Percentiles rank a stretch among this genome's conserved stretches.
These are phyloP conservation scores for Talaromyces sp. DNA, from an alignment of 2,329 filamentous ascomycete species.

Conservation along the genomic window DNA sequence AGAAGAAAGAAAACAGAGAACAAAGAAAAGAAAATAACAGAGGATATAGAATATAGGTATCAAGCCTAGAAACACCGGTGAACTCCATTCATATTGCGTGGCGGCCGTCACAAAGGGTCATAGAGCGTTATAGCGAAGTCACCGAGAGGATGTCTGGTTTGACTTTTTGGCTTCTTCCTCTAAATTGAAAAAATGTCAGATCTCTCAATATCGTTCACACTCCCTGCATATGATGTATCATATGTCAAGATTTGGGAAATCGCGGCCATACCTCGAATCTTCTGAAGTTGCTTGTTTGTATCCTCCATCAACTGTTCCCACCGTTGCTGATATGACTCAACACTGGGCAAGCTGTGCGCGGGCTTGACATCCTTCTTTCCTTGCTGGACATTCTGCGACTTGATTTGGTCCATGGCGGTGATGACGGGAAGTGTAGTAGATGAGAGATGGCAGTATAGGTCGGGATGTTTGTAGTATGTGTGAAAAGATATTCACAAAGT, in stretches of 20 bases:
- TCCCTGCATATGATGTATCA: constrained; percentile 13
- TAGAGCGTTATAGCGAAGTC: background rate
- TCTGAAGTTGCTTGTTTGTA: constrained; percentile 18
- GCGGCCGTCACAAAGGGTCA: background rate
- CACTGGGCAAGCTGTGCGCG: background rate
- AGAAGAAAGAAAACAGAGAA: too few relatives aligned
- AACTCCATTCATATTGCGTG: constrained; percentile 1
- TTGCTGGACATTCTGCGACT: constrained; percentile 7
- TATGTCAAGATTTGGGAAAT: constrained; percentile 4
- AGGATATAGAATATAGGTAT: background rate
- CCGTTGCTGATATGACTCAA: constrained; percentile 19
- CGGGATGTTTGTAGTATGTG: background rate
- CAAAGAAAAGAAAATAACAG: background rate
- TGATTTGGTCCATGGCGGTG: constrained; percentile 5
- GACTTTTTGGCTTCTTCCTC: constrained; percentile 17
- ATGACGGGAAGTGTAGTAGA: background rate
- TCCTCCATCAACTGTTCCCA: constrained; percentile 23
- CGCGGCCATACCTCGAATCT: constrained; percentile 16
- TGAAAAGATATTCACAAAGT: background rate
- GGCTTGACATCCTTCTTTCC: constrained; percentile 10
- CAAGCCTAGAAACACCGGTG: background rate
- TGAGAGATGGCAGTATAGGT: background rate
- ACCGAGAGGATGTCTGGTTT: constrained; percentile 7
- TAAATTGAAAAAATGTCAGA: constrained; percentile 11
- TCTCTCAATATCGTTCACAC: background rate